Evolutionary conservation across 495 filamentous ascomycete genomes (phyloP).

Genomic region (Poronia punctata): DNA sequence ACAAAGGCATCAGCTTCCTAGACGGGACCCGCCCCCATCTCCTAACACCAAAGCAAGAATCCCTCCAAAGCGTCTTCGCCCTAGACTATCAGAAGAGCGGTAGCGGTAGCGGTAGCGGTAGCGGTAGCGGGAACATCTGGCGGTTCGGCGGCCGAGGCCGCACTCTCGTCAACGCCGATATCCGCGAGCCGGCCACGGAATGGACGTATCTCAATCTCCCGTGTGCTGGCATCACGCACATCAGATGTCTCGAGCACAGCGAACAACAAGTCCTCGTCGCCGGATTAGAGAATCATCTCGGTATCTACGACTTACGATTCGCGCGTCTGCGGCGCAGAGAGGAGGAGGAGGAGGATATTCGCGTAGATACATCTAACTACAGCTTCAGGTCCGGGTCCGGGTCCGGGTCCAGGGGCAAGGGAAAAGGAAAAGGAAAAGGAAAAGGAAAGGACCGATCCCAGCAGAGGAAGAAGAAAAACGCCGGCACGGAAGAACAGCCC

Average conservation of each 20-base stretch:
- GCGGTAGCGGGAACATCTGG: conserved; percentile 20
- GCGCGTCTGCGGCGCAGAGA: neutral
- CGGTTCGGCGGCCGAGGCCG: conserved; percentile 33
- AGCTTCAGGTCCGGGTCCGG: neutral
- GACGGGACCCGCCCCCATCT: no score
- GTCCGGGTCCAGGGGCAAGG: neutral
- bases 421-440: neutral
- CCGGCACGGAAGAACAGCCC: conserved; percentile 13
- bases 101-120: no score
- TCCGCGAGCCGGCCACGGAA: conserved; percentile 11
- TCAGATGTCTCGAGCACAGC: conserved; percentile 22
- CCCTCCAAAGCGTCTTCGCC: conserved; percentile 13
- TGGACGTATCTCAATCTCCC: conserved; percentile 14
- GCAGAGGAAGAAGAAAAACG: neutral
- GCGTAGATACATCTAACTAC: neutral
- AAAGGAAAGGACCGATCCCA: neutral
- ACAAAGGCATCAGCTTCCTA: conserved; percentile 24
- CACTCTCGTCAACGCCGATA: conserved; percentile 26
- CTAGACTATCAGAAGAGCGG: conserved; percentile 23
- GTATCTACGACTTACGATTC: conserved; percentile 35
- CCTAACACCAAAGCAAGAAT: neutral
- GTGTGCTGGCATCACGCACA: conserved; percentile 24
- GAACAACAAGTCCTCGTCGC: conserved; percentile 29
- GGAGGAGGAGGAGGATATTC: neutral
- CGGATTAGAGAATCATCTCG: conserved; percentile 28